A percentile compares a stretch with the other conserved stretches of the same genome.
Evolutionary conservation across 2,329 filamentous ascomycete species (phyloP).

Genomic region (Aschersonia sp.): DNA sequence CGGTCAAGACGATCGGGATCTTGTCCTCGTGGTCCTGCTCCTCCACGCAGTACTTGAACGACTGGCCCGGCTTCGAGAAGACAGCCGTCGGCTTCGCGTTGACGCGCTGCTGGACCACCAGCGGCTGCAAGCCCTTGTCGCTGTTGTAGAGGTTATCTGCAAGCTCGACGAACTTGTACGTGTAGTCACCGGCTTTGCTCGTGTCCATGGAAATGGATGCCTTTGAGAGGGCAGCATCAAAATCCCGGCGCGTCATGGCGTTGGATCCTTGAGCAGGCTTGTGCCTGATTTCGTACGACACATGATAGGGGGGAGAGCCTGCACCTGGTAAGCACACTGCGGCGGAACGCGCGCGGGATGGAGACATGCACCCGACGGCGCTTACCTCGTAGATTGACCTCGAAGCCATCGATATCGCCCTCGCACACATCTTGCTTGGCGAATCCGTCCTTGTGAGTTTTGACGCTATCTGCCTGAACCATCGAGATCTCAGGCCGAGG

Average conservation of each 20-base stretch:
- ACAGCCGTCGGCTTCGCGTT: slow-evolving; percentile 69
- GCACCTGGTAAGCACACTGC: slow-evolving; percentile 14
- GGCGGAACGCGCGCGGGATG: background rate
- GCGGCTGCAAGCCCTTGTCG: slow-evolving; percentile 48
- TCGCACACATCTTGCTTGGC: slow-evolving; percentile 79
- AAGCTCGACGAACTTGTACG: slow-evolving; percentile 72
- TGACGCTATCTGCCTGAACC: slow-evolving; percentile 48
- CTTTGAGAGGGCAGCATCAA: slow-evolving; percentile 63
- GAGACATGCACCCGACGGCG: background rate
- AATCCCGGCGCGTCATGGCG: slow-evolving; percentile 19
- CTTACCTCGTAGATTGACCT: slow-evolving; percentile 64
- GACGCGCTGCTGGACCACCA: slow-evolving; percentile 69
- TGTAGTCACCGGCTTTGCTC: slow-evolving; percentile 64
- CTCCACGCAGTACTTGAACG: slow-evolving; percentile 88
- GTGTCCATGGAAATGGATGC: slow-evolving; percentile 81
- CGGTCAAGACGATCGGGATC: slow-evolving; percentile 75
- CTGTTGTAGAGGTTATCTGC: slow-evolving; percentile 77
- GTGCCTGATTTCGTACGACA: slow-evolving; percentile 68
- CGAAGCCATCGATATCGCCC: slow-evolving; percentile 81
- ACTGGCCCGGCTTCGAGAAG: slow-evolving; percentile 77
- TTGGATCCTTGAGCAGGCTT: slow-evolving; percentile 44
- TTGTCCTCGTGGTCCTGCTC: slow-evolving; percentile 70
- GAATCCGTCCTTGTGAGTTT: slow-evolving; percentile 36
- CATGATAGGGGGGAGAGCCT: slow-evolving; percentile 68
- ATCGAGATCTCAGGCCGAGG: slow-evolving; percentile 60